Base-by-base conservation (phyloP, 2,329 filamentous ascomycete species). In the Aspergillus fructus region DNA sequence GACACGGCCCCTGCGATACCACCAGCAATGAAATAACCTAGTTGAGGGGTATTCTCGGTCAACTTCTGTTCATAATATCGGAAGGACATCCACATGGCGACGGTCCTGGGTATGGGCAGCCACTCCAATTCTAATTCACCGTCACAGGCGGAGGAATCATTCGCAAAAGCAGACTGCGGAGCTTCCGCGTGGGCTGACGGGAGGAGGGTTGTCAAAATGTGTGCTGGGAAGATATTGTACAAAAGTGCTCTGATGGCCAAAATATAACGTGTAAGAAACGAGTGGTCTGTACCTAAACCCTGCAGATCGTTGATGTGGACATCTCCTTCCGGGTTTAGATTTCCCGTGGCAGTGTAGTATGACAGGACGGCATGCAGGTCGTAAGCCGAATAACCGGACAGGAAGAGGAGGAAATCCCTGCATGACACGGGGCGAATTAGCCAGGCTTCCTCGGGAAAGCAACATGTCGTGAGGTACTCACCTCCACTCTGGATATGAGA, bases 1-100 rank as follows among this genome's bases (percentile, higher is more conserved):
- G 93, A 97, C 68, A 97, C 88, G 74, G 92, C 93, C 74, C 94
- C 94, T 74, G 93, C 92, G 73, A 96, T 82, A 76, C 92, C 94
- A 81, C 94, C 94, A 74, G 94, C 94, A 79, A 96, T 78, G 78
- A 97, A 99, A 79, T 97, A 99, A 84, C 94, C 94, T 96, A 76
- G 65, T 73, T 77, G 70, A 66, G 75, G 75, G 72, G 72, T 74
- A 66, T 73, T 75, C 64, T 75, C 75, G 67, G 75, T 77, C 73
- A 77, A 77, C 74, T 74, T 75, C 64, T 70, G 71, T 74, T 74
- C 70, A 75, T 72, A 72, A 72, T 71, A 76, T 68, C 73, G 72
- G 59, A 71, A 66, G 61, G 69, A 75, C 71, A 78, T 71, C 74
- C 74, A 75, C 68, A 77, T 72, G 67, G 74, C 74, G 68, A 75